A percentile compares a stretch with the other conserved stretches of the same genome.
Evolutionary conservation across 1,139 yeast species (phyloP).

Genomic region (Pneumocystis sp.): DNA sequence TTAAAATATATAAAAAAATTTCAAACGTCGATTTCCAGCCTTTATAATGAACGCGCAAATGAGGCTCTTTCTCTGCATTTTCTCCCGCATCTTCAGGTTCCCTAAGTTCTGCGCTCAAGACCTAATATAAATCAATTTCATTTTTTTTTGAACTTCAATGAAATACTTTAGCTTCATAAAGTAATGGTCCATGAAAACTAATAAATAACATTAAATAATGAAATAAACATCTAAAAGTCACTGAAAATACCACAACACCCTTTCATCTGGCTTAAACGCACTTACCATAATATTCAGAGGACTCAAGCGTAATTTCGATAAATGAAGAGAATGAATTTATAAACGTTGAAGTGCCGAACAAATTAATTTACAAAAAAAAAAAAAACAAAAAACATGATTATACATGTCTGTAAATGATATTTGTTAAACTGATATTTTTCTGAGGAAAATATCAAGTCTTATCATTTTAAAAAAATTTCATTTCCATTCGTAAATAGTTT

Average conservation of each 20-base stretch:
- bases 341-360: background rate
- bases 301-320: background rate
- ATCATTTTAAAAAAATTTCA: background rate
- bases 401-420: background rate
- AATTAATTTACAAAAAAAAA: background rate
- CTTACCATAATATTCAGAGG: background rate
- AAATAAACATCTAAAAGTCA: background rate
- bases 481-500: background rate
- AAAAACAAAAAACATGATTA: background rate
- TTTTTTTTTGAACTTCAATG: background rate
- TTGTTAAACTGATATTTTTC: background rate
- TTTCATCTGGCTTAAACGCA: conserved; percentile 10
- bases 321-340: background rate
- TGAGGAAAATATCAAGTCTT: background rate
- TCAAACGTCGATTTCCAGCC: conserved; percentile 71
- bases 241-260: conserved; percentile 28
- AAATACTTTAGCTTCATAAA: conserved; percentile 70
- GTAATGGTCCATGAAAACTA: conserved; percentile 74
- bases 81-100: conserved; percentile 6
- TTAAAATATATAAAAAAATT: background rate
- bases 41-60: conserved; percentile 66
- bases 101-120: conserved; percentile 1
- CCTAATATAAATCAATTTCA: conserved; percentile 2
- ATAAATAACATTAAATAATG: background rate
- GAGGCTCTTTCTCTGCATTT: conserved; percentile 14